A percentile compares a stretch with the other conserved stretches of the same genome.
Evolutionary conservation across 305 asterid species (phyloP).

Genomic region (Andrographis paniculata): DNA sequence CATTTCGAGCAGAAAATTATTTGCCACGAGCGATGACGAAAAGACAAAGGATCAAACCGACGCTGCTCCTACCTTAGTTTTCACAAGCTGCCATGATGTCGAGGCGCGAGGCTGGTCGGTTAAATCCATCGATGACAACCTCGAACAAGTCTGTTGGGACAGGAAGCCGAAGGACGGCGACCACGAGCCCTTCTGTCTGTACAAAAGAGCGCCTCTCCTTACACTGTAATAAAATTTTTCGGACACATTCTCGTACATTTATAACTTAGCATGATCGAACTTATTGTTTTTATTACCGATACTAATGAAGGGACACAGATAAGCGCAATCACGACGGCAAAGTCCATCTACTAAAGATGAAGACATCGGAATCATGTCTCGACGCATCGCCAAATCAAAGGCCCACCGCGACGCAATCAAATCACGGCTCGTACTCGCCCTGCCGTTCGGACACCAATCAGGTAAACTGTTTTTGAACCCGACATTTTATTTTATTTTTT

Average conservation of each 20-base stretch:
- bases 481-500: too few species aligned
- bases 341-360: conserved; percentile 42
- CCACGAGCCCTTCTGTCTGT: conserved; percentile 54
- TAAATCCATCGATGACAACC: conserved; percentile 33
- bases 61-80: conserved; percentile 30
- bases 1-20: conserved; percentile 23
- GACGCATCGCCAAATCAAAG: conserved; percentile 55
- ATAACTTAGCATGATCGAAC: conserved; percentile 1
- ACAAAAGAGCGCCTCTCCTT: conserved; percentile 41
- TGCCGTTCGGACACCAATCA: conserved; percentile 59
- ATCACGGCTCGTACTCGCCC: conserved; percentile 58
- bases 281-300: conserved; percentile 12
- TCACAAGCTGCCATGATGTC: conserved; percentile 53
- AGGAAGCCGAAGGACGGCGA: conserved; percentile 25
- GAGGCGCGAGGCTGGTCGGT: conserved; percentile 60
- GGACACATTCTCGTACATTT: background rate
- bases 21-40: background rate
- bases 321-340: conserved; percentile 23
- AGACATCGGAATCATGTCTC: conserved; percentile 45
- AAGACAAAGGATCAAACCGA: background rate
- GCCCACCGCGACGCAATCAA: conserved; percentile 48
- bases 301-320: conserved; percentile 41
- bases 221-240: conserved; percentile 33
- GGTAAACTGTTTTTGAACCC: conserved; percentile 25
- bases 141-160: conserved; percentile 73